Base-by-base conservation (phyloP, 352 stramenopile species). In the Albugo candida region DNA sequence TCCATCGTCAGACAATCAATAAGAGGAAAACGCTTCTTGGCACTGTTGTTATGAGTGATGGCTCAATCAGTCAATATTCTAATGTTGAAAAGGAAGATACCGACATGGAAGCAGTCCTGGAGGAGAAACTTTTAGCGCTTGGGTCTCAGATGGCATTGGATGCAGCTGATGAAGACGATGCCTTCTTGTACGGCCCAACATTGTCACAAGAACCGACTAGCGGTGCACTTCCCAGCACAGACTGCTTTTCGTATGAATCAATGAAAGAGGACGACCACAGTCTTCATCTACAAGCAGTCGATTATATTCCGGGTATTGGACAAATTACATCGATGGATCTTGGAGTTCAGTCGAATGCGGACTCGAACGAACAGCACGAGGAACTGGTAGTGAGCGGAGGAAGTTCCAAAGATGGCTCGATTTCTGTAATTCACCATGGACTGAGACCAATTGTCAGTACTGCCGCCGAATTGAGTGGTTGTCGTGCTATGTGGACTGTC, bases 271-370 rank as follows among this genome's bases (percentile, higher is more conserved):
- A 53, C 6, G 49, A 27, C 41, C 6, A 24, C 20, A 13, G 13
- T 54, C 6, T 54, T 54, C 55, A 65, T n/a, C 44, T 91, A 1
- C 55, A 60, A 5, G 65, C 69, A 34, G 59, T 91, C 27, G 78
- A 91, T 43, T 53, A 75, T 8, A 52, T 91, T 6, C 63, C 74
- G 5, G 69, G 70, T 37, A 75, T 91, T 17, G 78, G 78, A 14
- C 78, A 84, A 55, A 81, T 91, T 47, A 86, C 78, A 1, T 82
- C 74, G 13, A 81, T 87, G 46, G 74, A 91, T 21, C 53, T 91
- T 16, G 78, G 77, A 11, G 52, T 83, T 13, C 73, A 86, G 52
- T 70, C 71, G 20, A 84, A 78, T 37, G 65, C 58, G 0, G 78
- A 91, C 45, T 83, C 69, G 14, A 83, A 80, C 34, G 78, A 84